Base-by-base conservation (phyloP, 2,329 filamentous ascomycete species). In the Clarireedia homoeocarpa region DNA sequence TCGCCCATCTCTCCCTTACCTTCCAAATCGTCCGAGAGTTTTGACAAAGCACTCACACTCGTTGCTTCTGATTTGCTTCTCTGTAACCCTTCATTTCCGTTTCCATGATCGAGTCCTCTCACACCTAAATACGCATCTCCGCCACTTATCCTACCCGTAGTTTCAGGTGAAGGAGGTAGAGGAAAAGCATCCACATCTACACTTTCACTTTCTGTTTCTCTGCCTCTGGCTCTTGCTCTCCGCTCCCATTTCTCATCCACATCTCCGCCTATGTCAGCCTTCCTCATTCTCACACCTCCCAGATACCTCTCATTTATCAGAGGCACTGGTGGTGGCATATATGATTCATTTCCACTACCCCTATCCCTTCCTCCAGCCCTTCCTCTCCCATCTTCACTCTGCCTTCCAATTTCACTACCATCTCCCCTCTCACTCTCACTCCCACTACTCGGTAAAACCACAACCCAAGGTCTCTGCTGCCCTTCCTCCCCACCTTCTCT, bases 41-140 rank as follows among this genome's bases (percentile, higher is more conserved):
- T 62, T 55, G 70, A 67, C 14, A 65, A 64, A 14, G 67, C 63
- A 53, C 72, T 66, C 63, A 70, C 68, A 9, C 74, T 70, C 24
- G 82, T 81, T 71, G 81, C 81, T 68, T 81, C 79, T 30, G 39
- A 44, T 17, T 20, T 26, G 24, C 23, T 38, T 20, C 49, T 27
- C 24, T 42, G 46, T 12, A 50, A 45, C 5, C 34, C 46, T 5
- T 44, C 14, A 50, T 55, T 17, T 20, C 12, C n/a, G 12, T 45
- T 17, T 3, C 39, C 26, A 27, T 30, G 27, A 10, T 9, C 7
- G 27, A 30, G 10, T 30, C 27, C 9, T 30, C 27, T 7, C 3
- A 30, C 27, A 30, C 20, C 26, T 6, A 50, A 20, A 36, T 55
- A 42, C 34, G n/a, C 9, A 34, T 20, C 23, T 34, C 34, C 17